Percentiles rank a stretch among this genome's conserved stretches.
These are phyloP conservation scores for Geotrichum restrictum DNA, from an alignment of 1,139 yeast genomes.

Conservation along the genomic window DNA sequence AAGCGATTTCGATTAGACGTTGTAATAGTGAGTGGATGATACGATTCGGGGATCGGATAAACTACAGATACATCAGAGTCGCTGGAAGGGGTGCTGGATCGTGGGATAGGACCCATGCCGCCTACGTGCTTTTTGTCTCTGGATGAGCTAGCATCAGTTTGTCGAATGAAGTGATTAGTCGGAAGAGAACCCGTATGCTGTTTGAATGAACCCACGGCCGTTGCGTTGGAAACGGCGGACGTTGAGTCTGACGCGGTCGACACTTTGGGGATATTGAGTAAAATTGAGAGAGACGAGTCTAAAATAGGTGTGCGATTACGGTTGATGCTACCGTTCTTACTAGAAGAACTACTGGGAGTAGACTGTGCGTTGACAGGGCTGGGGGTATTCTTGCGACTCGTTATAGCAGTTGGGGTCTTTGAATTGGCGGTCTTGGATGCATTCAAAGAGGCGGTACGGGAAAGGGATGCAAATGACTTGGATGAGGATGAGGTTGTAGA, in stretches of 20 bases:
- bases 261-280: conserved; percentile 4
- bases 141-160: conserved; percentile 1
- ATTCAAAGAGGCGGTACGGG: background rate
- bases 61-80: conserved; percentile 3
- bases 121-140: background rate
- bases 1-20: background rate
- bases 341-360: background rate
- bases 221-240: conserved; percentile 7
- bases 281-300: conserved; percentile 1
- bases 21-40: background rate
- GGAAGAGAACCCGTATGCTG: background rate
- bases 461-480: conserved; percentile 6
- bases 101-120: conserved; percentile 9
- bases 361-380: conserved; percentile 5
- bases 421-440: background rate
- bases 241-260: background rate
- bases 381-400: conserved; percentile 6
- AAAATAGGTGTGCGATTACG: background rate
- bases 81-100: conserved; percentile 7
- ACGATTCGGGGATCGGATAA: background rate
- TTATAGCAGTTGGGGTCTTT: background rate
- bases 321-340: conserved; percentile 8
- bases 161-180: background rate
- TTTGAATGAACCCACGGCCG: conserved; percentile 5
- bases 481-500: background rate